phyloP scores from a whole-genome alignment of 345 rosid species.

The Passiflora organensis region DNA sequence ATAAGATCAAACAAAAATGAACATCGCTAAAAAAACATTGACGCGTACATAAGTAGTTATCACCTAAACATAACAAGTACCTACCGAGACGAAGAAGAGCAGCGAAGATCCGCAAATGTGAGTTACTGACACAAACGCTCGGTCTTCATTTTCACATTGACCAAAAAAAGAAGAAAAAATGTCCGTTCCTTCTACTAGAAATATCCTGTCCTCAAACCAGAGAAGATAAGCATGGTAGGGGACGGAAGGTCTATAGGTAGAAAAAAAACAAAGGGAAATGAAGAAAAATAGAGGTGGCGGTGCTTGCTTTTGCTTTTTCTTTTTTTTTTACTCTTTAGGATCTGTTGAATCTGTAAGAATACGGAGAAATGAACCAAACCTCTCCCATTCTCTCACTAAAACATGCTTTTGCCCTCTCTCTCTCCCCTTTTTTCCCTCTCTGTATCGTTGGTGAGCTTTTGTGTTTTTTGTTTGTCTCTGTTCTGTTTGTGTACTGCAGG shows the following conservation, averaged over 20 bases:
- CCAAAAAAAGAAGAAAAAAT: too few relatives aligned
- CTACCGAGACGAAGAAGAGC: background rate
- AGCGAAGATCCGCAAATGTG: conserved; percentile 5
- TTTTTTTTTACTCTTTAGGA: conserved; percentile 5
- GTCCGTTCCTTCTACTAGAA: too few relatives aligned
- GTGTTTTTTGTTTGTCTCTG: too few relatives aligned
- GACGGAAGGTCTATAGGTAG: too few relatives aligned
- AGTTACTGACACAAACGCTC: background rate
- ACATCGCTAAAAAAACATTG: background rate
- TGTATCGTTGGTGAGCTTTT: too few relatives aligned
- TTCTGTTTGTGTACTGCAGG: too few relatives aligned
- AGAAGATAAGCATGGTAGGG: background rate
- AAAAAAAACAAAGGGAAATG: background rate
- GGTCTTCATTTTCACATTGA: conserved; percentile 2
- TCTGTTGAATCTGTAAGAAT: conserved; percentile 33
- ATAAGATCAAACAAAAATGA: background rate
- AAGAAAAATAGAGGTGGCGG: background rate
- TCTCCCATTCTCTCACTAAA: too few relatives aligned
- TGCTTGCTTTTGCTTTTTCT: background rate
- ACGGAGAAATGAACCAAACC: conserved; percentile 4
- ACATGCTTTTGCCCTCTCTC: too few relatives aligned
- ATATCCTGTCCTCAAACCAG: background rate
- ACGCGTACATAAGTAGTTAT: background rate
- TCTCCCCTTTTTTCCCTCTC: too few relatives aligned
- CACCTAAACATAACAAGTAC: background rate